Conservation (phyloP, 2,329 filamentous ascomycete species). For the Aspergillus sojae region DNA sequence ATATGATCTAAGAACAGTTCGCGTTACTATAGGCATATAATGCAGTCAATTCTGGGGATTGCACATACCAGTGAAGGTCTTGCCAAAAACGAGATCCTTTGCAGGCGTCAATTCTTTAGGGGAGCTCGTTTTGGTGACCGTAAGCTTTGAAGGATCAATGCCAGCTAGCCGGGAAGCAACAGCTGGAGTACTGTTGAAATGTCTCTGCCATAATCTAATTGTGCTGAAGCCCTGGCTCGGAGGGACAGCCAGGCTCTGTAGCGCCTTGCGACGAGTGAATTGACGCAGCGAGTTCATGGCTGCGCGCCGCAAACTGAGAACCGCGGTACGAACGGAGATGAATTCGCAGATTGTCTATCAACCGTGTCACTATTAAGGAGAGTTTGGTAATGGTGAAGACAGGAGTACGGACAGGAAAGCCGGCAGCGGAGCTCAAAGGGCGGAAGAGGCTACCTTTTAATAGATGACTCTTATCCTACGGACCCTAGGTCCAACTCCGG, state of each 20-base stretch:
- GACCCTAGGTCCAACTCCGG: constrained; percentile 33
- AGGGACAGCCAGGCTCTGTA: constrained; percentile 28
- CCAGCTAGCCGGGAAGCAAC: constrained; percentile 54
- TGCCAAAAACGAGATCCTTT: constrained; percentile 85
- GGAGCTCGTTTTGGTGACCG: constrained; percentile 70
- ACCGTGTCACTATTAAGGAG: background rate
- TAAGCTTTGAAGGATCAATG: constrained; percentile 77
- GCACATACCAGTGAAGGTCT: constrained; percentile 77
- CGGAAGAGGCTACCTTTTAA: constrained; percentile 15
- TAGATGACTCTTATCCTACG: constrained; percentile 30
- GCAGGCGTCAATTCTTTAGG: constrained; percentile 75
- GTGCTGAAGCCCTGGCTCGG: constrained; percentile 27
- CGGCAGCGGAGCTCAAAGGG: constrained; percentile 18
- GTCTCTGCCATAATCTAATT: constrained; percentile 50
- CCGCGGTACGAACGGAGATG: background rate
- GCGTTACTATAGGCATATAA: constrained; percentile 22
- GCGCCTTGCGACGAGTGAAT: constrained; percentile 36
- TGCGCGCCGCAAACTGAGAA: constrained; percentile 5
- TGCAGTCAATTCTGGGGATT: background rate
- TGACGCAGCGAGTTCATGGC: constrained; percentile 40
- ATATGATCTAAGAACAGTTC: constrained; percentile 76
- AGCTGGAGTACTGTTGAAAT: constrained; percentile 47
- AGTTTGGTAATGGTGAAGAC: background rate
- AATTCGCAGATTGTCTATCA: background rate
- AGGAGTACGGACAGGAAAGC: background rate